phyloP scores from a whole-genome alignment of 495 filamentous ascomycete species.

The Lophium mytilinum region DNA sequence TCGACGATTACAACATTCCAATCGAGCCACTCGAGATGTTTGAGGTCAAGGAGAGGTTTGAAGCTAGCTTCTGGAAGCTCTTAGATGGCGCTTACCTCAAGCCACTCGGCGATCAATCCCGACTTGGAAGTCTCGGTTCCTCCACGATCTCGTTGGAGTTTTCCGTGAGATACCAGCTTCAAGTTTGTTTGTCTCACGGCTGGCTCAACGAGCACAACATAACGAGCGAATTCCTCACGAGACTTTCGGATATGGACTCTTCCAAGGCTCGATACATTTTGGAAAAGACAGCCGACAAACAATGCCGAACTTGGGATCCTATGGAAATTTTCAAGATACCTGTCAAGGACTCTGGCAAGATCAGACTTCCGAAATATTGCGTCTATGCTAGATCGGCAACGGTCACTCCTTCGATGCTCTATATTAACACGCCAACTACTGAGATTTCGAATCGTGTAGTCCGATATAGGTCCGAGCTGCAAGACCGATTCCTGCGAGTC shows the following conservation, averaged over 20 bases:
- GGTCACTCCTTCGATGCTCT: constrained; percentile 75
- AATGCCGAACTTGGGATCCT: constrained; percentile 55
- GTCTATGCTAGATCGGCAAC: constrained; percentile 65
- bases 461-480: constrained; percentile 54
- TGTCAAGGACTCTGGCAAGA: constrained; percentile 39
- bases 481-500: constrained; percentile 84
- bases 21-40: constrained; percentile 13
- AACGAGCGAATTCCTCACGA: constrained; percentile 52
- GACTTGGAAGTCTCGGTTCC: constrained; percentile 1
- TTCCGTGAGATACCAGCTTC: constrained; percentile 76
- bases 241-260: constrained; percentile 44
- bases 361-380: constrained; percentile 61
- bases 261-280: constrained; percentile 46
- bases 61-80: constrained; percentile 46
- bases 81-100: constrained; percentile 31
- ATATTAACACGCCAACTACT: constrained; percentile 65
- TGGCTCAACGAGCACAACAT: constrained; percentile 75
- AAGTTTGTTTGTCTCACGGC: constrained; percentile 78
- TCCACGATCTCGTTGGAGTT: constrained; percentile 47
- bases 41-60: constrained; percentile 21
- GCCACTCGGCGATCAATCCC: constrained; percentile 33
- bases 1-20: constrained; percentile 68
- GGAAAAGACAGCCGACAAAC: constrained; percentile 54
- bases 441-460: constrained; percentile 87
- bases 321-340: constrained; percentile 61